phyloP scores from a whole-genome alignment of 208 protist species.

The Vickermania ingenoplastis region DNA sequence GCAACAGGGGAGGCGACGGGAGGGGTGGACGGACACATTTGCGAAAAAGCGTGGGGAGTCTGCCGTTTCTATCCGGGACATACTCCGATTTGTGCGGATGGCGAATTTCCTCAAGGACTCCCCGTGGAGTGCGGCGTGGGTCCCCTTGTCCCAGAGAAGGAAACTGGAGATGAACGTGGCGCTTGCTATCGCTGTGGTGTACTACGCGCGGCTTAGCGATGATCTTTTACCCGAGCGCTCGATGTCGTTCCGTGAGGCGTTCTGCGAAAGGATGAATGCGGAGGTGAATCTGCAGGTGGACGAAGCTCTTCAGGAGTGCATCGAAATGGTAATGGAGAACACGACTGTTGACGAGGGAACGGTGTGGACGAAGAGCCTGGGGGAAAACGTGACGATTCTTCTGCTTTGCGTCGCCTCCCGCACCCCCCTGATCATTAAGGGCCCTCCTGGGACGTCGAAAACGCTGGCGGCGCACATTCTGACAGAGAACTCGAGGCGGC shows the following conservation, averaged over 20 bases:
- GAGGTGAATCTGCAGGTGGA: not conserved
- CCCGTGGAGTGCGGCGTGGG: not conserved
- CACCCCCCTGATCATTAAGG: not conserved
- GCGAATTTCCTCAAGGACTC: not conserved
- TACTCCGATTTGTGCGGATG: not conserved
- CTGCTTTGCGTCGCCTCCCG: not conserved
- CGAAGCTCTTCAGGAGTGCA: not conserved
- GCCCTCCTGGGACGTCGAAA: not conserved
- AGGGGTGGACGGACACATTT: not conserved
- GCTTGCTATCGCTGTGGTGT: not conserved
- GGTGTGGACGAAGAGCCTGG: not conserved
- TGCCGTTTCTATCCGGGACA: not conserved
- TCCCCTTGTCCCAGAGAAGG: not conserved
- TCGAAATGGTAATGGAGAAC: not conserved
- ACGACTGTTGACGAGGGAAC: not conserved
- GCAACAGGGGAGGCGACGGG: not conserved
- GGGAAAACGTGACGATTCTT: not conserved
- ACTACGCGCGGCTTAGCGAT: not conserved
- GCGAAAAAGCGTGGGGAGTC: not conserved
- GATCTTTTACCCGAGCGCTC: not conserved
- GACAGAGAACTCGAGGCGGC: not conserved
- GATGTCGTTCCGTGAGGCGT: not conserved
- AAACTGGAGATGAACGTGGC: not conserved
- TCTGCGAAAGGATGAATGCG: not conserved
- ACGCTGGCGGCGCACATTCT: not conserved